Base-by-base conservation (phyloP, 2,329 filamentous ascomycete species). In the Aspergillus sergii region DNA sequence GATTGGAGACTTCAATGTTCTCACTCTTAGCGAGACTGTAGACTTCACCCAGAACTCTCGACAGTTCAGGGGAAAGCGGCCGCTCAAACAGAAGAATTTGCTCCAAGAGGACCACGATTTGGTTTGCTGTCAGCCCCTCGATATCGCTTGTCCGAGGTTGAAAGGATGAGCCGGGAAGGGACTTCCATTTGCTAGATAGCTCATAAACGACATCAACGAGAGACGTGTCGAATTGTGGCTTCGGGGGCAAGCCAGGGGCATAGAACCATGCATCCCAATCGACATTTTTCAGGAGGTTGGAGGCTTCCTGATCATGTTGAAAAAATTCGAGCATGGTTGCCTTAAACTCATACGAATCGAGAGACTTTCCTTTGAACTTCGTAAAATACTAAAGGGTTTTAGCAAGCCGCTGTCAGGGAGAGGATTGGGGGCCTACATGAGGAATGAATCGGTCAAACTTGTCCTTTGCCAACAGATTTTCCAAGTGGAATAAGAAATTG, bases 361-460 rank as follows among this genome's bases (percentile, higher is more conserved):
- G 85, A 2, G 93, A 97, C 78, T 93, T 94, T 73, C 87, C 87
- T 62, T 91, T 89, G 86, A 91, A 98, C 45, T 86, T 92, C 34
- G 85, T 88, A 77, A 98, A 98, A 82, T 98, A 97, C 79, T 83
- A 53, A 19, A 61, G 12, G 55, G 54, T 28, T 59, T 63, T 12
- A 62, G 60, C 14, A 23, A 59, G 6, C 50, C 6, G 8, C 16
- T 32, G n/a, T 45, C 39, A 16, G 8, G 36, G 41, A 45, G 34
- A 7, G 12, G 16, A 59, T 30, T 26, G 41, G 45, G 8, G 21
- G 68, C 75, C 26, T 75, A 82, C 81, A 78, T 97, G 89, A 19
- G 94, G 93, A 73, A 98, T 97, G 79, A 98, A 99, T 71, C 89
- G 91, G 83, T 98, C 92, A 81, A 95, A 99, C 75, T 91, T 91